Base-by-base conservation (phyloP, 208 protist genomes). In the Endotrypanum monterogeii region DNA sequence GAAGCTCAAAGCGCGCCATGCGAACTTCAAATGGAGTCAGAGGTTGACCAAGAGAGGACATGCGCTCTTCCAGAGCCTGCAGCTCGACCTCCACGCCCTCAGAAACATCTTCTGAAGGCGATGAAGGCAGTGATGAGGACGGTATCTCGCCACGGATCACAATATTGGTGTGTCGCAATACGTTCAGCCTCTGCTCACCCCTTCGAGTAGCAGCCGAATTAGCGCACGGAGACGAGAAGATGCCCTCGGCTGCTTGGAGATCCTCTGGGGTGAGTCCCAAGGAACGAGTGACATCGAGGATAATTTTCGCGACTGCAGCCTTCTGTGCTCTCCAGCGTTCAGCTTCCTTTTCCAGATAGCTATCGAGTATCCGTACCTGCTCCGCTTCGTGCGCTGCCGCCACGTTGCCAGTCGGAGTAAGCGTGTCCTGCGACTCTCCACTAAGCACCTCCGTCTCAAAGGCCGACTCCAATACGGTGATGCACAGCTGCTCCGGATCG, bases 81-180 rank as follows among this genome's bases (percentile, higher is more conserved):
- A 97, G 65, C 74, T 97, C 86, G 11, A 79, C 70, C 25, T 76
- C 74, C 30, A 80, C 76, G 56, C 37, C 23, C 32, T 57, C 46
- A 8, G 23, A 6, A 8, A 58, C 52, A 7, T 9, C n/a, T 3
- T 28, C 50, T 7, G 25, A 58, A 52, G 46, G 28, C 8, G 72
- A 6, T 12, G 9, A 9, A 6, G 54, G n/a, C 18, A 32, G 23
- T 5, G 67, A 51, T 23, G 82, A 48, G 23, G 81, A 70, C 11
- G 92, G 92, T 23, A 87, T 77, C 58, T 95, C 91, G 46, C 91
- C 89, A 4, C 93, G 90, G 32, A 97, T 74, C 32, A 97, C 83
- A 9, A 97, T 20, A 61, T 97, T 97, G 57, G 82, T 89, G 78
- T 97, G 93, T 23, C 85, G 82, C 71, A 95, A 67, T 28, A 88